phyloP scores from a whole-genome alignment of 441 rosid genomes.

The Dalechampia spathulata region DNA sequence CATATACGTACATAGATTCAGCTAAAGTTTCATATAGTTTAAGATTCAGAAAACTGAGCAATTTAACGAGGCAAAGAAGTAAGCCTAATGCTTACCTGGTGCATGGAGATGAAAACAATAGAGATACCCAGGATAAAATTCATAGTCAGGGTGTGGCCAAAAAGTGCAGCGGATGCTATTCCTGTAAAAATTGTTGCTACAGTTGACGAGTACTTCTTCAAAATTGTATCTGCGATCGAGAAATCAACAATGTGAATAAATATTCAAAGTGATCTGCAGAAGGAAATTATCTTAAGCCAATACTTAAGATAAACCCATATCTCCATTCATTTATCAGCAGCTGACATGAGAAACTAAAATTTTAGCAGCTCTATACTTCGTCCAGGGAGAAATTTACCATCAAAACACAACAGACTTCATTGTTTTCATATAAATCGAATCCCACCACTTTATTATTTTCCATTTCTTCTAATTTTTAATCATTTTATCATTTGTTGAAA shows the following conservation, averaged over 20 bases:
- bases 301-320: not conserved
- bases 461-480: no score
- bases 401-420: no score
- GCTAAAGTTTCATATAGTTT: not conserved
- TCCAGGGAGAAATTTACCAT: no score
- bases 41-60: not conserved
- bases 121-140: constrained; percentile 91
- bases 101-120: constrained; percentile 93
- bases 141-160: constrained; percentile 83
- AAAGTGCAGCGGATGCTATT: constrained; percentile 83
- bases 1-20: no score
- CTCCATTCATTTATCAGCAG: no score
- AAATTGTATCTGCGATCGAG: constrained; percentile 77
- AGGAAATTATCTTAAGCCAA: no score
- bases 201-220: constrained; percentile 96
- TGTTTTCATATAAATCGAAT: no score
- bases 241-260: no score
- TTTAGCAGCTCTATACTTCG: no score
- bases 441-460: no score
- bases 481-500: no score
- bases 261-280: not conserved
- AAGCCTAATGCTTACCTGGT: constrained; percentile 45
- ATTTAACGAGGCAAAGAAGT: not conserved
- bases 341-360: no score
- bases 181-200: constrained; percentile 97